Conservation (phyloP, 2,329 filamentous ascomycete species). For the Xylariaceae sp. region DNA sequence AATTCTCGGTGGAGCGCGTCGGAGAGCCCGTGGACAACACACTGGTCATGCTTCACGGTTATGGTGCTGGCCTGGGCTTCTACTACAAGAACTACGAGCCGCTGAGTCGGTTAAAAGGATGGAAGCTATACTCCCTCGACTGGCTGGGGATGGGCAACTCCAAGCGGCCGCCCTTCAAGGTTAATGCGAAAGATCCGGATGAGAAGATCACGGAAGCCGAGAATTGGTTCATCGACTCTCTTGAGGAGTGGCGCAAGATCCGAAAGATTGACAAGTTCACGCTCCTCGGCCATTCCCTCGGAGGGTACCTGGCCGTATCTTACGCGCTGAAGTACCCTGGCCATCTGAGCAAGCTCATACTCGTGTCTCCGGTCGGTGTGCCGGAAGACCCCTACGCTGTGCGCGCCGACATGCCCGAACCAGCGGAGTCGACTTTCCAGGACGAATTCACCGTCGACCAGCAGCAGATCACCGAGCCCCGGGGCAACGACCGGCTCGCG, state of each 20-base stretch:
- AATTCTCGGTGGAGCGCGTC: slow-evolving; percentile 81
- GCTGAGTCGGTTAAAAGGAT: slow-evolving; percentile 67
- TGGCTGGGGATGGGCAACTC: slow-evolving; percentile 93
- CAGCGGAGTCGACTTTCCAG: slow-evolving; percentile 61
- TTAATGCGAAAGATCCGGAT: slow-evolving; percentile 72
- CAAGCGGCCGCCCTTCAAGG: slow-evolving; percentile 72
- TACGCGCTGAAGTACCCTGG: slow-evolving; percentile 97
- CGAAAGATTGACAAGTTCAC: slow-evolving; percentile 91
- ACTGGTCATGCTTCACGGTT: slow-evolving; percentile 92
- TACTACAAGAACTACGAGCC: slow-evolving; percentile 98
- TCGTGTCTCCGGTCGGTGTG: slow-evolving; percentile 89
- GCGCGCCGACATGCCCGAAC: slow-evolving; percentile 71
- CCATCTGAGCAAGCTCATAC: slow-evolving; percentile 87
- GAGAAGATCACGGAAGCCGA: slow-evolving; percentile 84
- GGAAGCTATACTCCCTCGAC: slow-evolving; percentile 90
- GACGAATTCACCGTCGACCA: slow-evolving; percentile 78
- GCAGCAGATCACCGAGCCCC: slow-evolving; percentile 26
- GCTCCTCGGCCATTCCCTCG: slow-evolving; percentile 83
- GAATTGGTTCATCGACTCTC: slow-evolving; percentile 88
- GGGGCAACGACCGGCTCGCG: slow-evolving; percentile 28
- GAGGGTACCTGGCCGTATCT: slow-evolving; percentile 88
- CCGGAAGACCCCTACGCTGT: slow-evolving; percentile 91
- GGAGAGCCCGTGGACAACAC: slow-evolving; percentile 76
- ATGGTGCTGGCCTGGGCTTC: slow-evolving; percentile 91
- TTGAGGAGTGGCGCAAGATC: slow-evolving; percentile 91